Evolutionary conservation across 345 rosid genomes (phyloP).

Genomic region (Sisymbrium altissimum): DNA sequence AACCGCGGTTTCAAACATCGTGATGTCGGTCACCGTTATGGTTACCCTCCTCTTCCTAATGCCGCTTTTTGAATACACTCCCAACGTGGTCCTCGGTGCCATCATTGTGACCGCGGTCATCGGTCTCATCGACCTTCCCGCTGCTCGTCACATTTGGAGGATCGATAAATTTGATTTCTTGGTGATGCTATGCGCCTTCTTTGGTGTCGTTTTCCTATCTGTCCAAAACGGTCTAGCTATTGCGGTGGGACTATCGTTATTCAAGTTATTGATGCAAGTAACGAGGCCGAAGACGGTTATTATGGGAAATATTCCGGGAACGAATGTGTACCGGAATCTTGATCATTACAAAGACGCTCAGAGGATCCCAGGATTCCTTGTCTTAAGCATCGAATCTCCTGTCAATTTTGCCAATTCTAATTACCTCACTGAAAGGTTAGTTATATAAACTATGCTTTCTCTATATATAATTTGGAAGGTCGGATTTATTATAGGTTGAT

Average conservation of each 20-base stretch:
- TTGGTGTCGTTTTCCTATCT: constrained; percentile 82
- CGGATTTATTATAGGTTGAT: neutral
- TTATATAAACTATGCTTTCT: neutral
- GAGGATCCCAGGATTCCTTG: constrained; percentile 69
- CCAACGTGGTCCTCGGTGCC: constrained; percentile 83
- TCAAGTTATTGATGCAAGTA: constrained; percentile 78
- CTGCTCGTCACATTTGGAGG: constrained; percentile 74
- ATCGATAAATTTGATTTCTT: constrained; percentile 88
- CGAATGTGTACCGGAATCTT: constrained; percentile 60
- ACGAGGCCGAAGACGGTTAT: constrained; percentile 78
- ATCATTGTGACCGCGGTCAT: constrained; percentile 89
- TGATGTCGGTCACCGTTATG: constrained; percentile 94
- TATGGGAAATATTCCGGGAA: constrained; percentile 82
- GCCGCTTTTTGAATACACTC: constrained; percentile 96
- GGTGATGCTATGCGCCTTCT: constrained; percentile 72
- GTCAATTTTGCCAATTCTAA: constrained; percentile 83
- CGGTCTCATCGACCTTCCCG: constrained; percentile 88
- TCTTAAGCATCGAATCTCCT: constrained; percentile 76
- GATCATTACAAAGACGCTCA: constrained; percentile 75
- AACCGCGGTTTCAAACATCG: constrained; percentile 85
- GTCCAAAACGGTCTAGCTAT: constrained; percentile 81
- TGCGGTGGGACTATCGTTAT: constrained; percentile 84
- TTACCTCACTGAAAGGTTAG: constrained; percentile 83
- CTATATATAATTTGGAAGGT: neutral
- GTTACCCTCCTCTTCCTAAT: constrained; percentile 84